A percentile compares a stretch with the other conserved stretches of the same genome.
Conservation (phyloP, 352 stramenopile species). For the Pythium folliculosum region DNA sequence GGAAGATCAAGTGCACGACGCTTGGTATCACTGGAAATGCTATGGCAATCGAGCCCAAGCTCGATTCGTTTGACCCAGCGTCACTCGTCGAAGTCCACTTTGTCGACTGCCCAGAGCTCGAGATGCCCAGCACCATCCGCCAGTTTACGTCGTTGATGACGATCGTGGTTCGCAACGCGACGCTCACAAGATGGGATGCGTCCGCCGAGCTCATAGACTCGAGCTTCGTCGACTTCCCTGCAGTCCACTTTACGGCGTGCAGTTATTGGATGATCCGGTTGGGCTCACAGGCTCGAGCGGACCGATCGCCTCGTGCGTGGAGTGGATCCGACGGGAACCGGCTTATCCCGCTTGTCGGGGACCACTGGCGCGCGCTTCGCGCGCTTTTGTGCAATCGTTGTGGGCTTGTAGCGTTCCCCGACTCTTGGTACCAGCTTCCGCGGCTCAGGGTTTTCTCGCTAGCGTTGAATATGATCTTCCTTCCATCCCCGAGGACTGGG, state of each 20-base stretch:
- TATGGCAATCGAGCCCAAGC: background rate
- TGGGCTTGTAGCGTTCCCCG: background rate
- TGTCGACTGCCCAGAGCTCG: background rate
- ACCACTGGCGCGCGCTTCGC: background rate
- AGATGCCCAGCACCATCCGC: background rate
- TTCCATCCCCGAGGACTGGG: background rate
- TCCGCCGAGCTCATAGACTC: background rate
- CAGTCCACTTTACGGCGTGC: background rate
- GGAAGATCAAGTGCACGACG: background rate
- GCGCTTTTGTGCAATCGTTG: background rate
- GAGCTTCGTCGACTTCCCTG: background rate
- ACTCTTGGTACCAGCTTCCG: background rate
- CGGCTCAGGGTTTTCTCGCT: background rate
- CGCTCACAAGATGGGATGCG: background rate
- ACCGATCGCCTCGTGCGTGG: background rate
- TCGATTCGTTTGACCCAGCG: background rate
- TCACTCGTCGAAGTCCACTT: background rate
- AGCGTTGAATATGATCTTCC: background rate
- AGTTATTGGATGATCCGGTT: background rate
- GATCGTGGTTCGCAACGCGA: background rate
- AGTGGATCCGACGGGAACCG: background rate
- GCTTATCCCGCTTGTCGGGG: background rate
- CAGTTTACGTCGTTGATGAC: background rate
- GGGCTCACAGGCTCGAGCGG: background rate
- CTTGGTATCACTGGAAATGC: background rate